Evolutionary conservation across 768 basidiomycete species (phyloP).

Genomic region (Boletus patriciae): DNA sequence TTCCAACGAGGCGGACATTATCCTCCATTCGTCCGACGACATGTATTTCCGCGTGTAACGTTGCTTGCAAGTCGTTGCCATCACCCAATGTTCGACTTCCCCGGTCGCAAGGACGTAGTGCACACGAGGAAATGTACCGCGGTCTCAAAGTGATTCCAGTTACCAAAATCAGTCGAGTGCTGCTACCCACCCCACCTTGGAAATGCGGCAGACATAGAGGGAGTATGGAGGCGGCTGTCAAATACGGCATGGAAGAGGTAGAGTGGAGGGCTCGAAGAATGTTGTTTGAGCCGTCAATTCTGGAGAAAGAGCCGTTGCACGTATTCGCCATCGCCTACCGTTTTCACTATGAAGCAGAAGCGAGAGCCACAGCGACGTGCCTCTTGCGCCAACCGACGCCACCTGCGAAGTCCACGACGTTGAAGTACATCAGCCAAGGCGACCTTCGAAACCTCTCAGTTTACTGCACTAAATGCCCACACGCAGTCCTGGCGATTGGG

Average conservation of each 20-base stretch:
- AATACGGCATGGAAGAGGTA: constrained; percentile 33
- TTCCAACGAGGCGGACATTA: constrained; percentile 49
- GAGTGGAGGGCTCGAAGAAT: constrained; percentile 23
- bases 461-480: constrained; percentile 25
- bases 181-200: constrained; percentile 37
- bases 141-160: constrained; percentile 31
- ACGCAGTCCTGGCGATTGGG: constrained; percentile 20
- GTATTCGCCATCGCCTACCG: constrained; percentile 37
- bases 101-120: constrained; percentile 9
- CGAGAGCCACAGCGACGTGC: constrained; percentile 28
- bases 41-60: constrained; percentile 27
- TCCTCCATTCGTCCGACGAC: constrained; percentile 51
- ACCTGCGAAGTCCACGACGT: not conserved
- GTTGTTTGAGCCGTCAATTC: constrained; percentile 28
- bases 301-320: constrained; percentile 30
- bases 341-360: constrained; percentile 33
- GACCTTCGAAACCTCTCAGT: constrained; percentile 15
- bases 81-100: constrained; percentile 37
- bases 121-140: constrained; percentile 12
- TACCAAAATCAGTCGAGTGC: constrained; percentile 25
- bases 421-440: constrained; percentile 4
- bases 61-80: constrained; percentile 26
- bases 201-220: constrained; percentile 18
- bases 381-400: constrained; percentile 24
- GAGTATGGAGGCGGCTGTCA: constrained; percentile 30